Evolutionary conservation across 371 early-diverging fungal genomes (phyloP).

Genomic region (Rhizomucor miehei): DNA sequence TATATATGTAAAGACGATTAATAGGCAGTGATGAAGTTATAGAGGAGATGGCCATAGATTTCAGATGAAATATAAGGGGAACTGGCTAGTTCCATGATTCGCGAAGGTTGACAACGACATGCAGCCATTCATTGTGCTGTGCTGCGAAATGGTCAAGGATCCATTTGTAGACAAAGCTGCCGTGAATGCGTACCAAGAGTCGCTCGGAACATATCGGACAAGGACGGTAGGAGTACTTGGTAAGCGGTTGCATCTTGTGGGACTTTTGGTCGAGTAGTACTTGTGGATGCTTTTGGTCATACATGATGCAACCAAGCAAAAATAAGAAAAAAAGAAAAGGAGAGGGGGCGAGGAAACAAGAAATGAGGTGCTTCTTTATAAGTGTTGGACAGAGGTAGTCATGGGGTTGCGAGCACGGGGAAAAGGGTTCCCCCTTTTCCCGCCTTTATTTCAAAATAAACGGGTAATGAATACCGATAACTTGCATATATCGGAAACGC

Average conservation of each 20-base stretch:
- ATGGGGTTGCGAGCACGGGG: not conserved
- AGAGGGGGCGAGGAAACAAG: not conserved
- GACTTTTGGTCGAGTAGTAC: conserved; percentile 3
- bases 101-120: conserved; percentile 48
- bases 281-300: conserved; percentile 5
- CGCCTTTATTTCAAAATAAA: conserved; percentile 9
- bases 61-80: too few relatives aligned
- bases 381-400: not conserved
- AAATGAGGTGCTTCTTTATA: not conserved
- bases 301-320: conserved; percentile 1
- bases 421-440: conserved; percentile 1
- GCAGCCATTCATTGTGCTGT: conserved; percentile 47
- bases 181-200: conserved; percentile 44
- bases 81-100: conserved; percentile 6
- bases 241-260: not conserved
- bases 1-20: too few relatives aligned
- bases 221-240: conserved; percentile 37
- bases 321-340: not conserved
- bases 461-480: not conserved
- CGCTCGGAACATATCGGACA: conserved; percentile 51
- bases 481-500: too few relatives aligned
- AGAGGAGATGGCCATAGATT: too few relatives aligned
- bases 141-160: conserved; percentile 44
- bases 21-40: too few relatives aligned
- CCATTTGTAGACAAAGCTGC: conserved; percentile 48